Evolutionary conservation across 2,329 filamentous ascomycete genomes (phyloP), one percentile per base, ranked within the genome.

Genomic region (Chaetomium strumarium): DNA sequence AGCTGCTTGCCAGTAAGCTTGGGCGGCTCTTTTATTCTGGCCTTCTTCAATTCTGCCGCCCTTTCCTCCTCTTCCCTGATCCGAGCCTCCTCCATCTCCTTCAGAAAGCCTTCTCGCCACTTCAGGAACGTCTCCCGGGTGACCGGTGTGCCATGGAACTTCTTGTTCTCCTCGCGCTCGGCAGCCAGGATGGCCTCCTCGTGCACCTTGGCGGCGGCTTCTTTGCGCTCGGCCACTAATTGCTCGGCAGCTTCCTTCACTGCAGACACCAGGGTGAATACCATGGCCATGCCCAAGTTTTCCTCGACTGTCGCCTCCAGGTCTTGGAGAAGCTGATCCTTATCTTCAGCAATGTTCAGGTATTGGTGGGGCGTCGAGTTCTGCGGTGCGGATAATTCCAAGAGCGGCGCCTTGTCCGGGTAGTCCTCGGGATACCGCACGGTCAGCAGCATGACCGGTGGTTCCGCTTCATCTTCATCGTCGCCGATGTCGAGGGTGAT

Each of bases 241-340:
- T 84, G 78, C 73, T 99, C 93, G n/a, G 91, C 92, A 47, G 81
- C 78, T 54, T 99, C 93, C 67, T 96, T 97, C 55, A 99, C 73
- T 0, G 86, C 83, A 13, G 87, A 89, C 49, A 95, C 86, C 20
- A 99, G 75, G 0, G 92, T 90, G 71, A 97, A 99, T 1, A 99
- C 75, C 93, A 99, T 99, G 51, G 90, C 88, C 86, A 97, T 97
- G 57, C 93, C 93, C 55, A 97, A 72, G 62, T 91, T 97, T 69
- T 99, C 93, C 67, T 93, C 85, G 34, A 96, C 86, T 0, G 85
- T 88, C 14, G 86, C 83, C 37, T 82, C 70, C 12, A 97, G 75
- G 1, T 80, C 79, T 46, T 83, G 76, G 14, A 97, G 79, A 13
- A 99, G 81, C 48, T 72, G 71, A 16, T 81, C 76, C 66, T 89